Evolutionary conservation across 2,329 filamentous ascomycete species (phyloP), one percentile per base, ranked within the genome.

Genomic region (Epichloe gansuensis): DNA sequence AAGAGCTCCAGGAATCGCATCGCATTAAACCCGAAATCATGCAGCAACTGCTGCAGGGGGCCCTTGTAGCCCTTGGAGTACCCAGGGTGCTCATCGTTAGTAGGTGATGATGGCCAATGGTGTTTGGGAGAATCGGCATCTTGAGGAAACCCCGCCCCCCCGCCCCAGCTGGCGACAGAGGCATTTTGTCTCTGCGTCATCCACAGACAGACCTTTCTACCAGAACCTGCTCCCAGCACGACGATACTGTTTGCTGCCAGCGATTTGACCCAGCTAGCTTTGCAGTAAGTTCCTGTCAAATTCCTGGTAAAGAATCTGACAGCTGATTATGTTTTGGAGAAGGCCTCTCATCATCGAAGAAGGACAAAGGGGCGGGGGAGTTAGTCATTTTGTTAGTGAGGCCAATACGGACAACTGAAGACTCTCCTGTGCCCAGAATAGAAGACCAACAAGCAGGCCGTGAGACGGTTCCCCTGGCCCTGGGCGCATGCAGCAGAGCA

Each of bases 1-100:
- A 8, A 39, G 13, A 13, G 42, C 50, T 44, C 46, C 46, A 52
- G 47, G 51, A 6, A 42, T 51, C 43, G 46, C 39, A 48, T 52
- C 39, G 51, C 46, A 52, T 49, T 31, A 23, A 48, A 52, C 48
- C 39, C 28, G 45, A 52, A 13, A 7, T 42, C 46, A 35, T 49
- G 39, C 51, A 44, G 12, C 39, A 49, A 39, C 12, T 35, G 28
- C 28, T 35, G 44, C n/a, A 35, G n/a, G 23, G 9, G 46, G 46
- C 12, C 37, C 37, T n/a, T n/a, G 37, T 38, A 31, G 28, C 28
- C 28, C 28, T 31, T 31, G 28, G 23, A 23, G 23, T 3, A 23
- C 23, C 23, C 23, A 3, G 23, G 23, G 23, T 23, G 23, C 17
- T 21, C 17, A 21, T 21, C 17, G 17, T 2, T 2, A 21, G 17